These are phyloP conservation scores for Pythium dissotocum DNA, from an alignment of 352 stramenopile genomes.

Conservation along the genomic window DNA sequence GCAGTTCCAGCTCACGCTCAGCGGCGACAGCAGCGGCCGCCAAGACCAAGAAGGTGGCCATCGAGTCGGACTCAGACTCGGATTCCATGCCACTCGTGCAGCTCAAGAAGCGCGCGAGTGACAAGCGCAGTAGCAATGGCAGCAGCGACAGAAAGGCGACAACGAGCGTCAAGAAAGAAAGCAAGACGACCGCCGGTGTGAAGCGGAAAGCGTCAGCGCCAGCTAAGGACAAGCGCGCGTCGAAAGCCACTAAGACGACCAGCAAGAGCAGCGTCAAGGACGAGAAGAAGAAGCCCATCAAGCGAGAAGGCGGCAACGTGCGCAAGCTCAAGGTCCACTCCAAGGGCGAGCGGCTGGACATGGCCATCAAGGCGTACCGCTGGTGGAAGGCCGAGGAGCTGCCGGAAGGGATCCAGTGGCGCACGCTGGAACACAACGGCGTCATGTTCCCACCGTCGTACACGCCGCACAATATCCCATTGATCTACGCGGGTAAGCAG, in stretches of 20 bases:
- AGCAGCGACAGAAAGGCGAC: constrained; percentile 16
- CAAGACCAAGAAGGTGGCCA: constrained; percentile 37
- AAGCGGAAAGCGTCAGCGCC: constrained; percentile 52
- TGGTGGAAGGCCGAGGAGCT: constrained; percentile 98
- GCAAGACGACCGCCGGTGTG: constrained; percentile 3
- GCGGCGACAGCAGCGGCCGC: constrained; percentile 12
- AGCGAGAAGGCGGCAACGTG: constrained; percentile 56
- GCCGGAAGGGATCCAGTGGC: constrained; percentile 96
- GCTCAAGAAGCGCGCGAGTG: constrained; percentile 68
- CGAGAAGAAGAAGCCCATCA: constrained; percentile 36
- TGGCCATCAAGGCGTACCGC: constrained; percentile 98
- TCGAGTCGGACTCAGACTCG: constrained; percentile 68
- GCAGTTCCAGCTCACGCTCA: neutral
- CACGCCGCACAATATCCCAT: constrained; percentile 93
- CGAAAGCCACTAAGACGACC: constrained; percentile 52
- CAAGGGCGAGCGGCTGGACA: constrained; percentile 93
- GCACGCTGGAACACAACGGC: constrained; percentile 99
- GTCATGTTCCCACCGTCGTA: constrained; percentile 97
- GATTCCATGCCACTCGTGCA: constrained; percentile 56
- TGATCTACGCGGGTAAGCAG: constrained; percentile 93
- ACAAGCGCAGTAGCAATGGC: constrained; percentile 12
- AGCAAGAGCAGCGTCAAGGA: constrained; percentile 42
- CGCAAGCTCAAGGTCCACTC: constrained; percentile 93
- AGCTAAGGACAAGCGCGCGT: constrained; percentile 23
- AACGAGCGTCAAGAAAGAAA: constrained; percentile 46